phyloP scores from a whole-genome alignment of 2,329 filamentous ascomycete species.

The Pseudocercospora macadamiae region DNA sequence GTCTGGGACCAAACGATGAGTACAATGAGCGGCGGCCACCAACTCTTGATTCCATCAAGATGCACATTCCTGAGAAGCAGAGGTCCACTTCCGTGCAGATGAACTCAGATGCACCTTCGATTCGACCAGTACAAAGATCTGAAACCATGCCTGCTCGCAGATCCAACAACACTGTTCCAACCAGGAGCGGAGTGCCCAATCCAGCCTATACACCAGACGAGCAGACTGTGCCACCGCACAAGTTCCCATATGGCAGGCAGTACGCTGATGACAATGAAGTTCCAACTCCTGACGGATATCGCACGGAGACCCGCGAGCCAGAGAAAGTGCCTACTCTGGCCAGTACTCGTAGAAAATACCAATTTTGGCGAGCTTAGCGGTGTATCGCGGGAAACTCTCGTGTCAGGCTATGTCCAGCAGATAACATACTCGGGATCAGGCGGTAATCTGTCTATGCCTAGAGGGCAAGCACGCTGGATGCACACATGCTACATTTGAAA shows the following conservation, averaged over 20 bases:
- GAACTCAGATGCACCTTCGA: slow-evolving; percentile 32
- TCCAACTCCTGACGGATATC: slow-evolving; percentile 35
- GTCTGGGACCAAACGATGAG: too few relatives aligned
- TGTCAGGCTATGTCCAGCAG: too few relatives aligned
- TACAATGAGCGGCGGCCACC: too few relatives aligned
- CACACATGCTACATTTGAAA: too few relatives aligned
- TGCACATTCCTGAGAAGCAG: slow-evolving; percentile 32
- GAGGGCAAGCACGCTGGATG: too few relatives aligned
- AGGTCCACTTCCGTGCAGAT: slow-evolving; percentile 35
- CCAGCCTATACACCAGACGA: slow-evolving; percentile 34
- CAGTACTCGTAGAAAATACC: too few relatives aligned
- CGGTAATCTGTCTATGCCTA: too few relatives aligned
- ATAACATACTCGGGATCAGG: too few relatives aligned
- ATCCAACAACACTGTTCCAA: slow-evolving; percentile 21
- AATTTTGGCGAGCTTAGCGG: too few relatives aligned
- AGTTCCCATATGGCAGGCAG: slow-evolving; percentile 31
- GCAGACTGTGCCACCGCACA: slow-evolving; percentile 18
- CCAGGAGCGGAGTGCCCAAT: slow-evolving; percentile 31
- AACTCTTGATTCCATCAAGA: too few relatives aligned
- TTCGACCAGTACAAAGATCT: slow-evolving; percentile 45
- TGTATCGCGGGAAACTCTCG: too few relatives aligned
- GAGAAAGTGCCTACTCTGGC: too few relatives aligned
- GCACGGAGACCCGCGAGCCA: slow-evolving; percentile 31
- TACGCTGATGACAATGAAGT: slow-evolving; percentile 39
- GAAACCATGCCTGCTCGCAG: slow-evolving; percentile 45